Base-by-base conservation (phyloP, 2,329 filamentous ascomycete species). In the Aspergillus persii region DNA sequence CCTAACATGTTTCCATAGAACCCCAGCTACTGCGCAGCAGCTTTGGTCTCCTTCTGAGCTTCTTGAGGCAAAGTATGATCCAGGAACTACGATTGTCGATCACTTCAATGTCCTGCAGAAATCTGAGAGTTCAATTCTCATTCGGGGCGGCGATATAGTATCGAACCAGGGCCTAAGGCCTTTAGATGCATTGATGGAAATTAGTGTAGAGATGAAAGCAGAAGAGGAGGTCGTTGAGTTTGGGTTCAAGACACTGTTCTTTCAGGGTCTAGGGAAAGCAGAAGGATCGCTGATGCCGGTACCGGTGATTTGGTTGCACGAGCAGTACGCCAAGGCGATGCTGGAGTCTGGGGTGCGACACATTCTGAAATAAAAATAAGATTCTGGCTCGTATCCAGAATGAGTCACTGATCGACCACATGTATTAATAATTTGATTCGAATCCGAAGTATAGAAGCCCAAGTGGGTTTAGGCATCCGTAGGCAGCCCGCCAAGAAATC, bases 181-280 rank as follows among this genome's bases (percentile, higher is more conserved):
- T 11, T 29, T 63, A 12, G 59, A 61, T n/a, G 61, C 29, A 12
- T 50, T 60, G 9, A 60, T 63, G 6, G 61, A 63, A 52, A 18
- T 60, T 9, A 53, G 50, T 15, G 54, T 50, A 2, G 11, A 23
- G 3, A n/a, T 58, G 3, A 33, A 60, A 4, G 27, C 31, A 2
- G 51, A 58, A 7, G 23, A 56, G 11, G 5, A 56, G 6, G 48
- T 39, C 2, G 59, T 55, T n/a, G 52, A 63, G 46, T 60, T 63
- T 39, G 55, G 59, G 1, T 61, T 58, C 57, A 62, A 63, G 26
- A 56, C 59, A 1, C 11, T 58, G 3, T 61, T 61, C 36, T 63
- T 63, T 39, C 53, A 57, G 15, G 59, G 59, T 4, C 12, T 54
- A 52, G 53, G 47, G 3, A 47, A 3, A 15, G 26, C 30, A 2